These are phyloP conservation scores for Anaeromyces robustus DNA, from an alignment of 192 early-diverging fungal genomes.

Conservation along the genomic window DNA sequence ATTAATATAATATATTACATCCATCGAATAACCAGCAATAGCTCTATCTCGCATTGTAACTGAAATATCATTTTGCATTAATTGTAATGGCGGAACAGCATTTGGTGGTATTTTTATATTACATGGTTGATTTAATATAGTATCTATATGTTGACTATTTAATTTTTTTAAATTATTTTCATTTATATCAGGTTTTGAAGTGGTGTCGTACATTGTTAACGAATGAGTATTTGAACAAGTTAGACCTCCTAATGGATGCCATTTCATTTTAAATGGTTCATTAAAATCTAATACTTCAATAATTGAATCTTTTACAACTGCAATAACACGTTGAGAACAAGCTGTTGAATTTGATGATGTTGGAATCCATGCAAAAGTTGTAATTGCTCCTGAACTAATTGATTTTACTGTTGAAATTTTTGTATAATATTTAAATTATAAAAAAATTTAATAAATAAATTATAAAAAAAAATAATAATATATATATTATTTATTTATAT, in stretches of 20 bases:
- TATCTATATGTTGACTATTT: neutral
- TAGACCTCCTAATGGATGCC: constrained; percentile 35
- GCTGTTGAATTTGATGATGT: constrained; percentile 13
- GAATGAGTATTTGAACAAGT: constrained; percentile 14
- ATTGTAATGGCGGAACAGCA: constrained; percentile 1
- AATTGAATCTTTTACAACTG: constrained; percentile 30
- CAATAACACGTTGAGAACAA: constrained; percentile 22
- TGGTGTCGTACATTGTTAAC: neutral
- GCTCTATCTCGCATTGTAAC: constrained; percentile 66
- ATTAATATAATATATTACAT: constrained; percentile 41
- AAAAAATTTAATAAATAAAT: neutral
- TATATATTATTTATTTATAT: neutral
- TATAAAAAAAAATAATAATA: neutral
- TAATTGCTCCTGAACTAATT: constrained; percentile 6
- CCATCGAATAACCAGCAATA: constrained; percentile 57
- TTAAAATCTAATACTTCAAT: constrained; percentile 30
- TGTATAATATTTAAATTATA: neutral
- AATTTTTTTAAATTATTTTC: constrained; percentile 1
- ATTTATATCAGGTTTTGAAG: constrained; percentile 6
- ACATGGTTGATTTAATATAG: neutral
- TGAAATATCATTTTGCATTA: constrained; percentile 46
- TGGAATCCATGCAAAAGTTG: constrained; percentile 33
- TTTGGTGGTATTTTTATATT: neutral
- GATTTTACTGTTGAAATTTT: neutral
- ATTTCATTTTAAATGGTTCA: constrained; percentile 27